Evolutionary conservation across 2,329 filamentous ascomycete species (phyloP).

Genomic region (Xenoacremonium recifei): DNA sequence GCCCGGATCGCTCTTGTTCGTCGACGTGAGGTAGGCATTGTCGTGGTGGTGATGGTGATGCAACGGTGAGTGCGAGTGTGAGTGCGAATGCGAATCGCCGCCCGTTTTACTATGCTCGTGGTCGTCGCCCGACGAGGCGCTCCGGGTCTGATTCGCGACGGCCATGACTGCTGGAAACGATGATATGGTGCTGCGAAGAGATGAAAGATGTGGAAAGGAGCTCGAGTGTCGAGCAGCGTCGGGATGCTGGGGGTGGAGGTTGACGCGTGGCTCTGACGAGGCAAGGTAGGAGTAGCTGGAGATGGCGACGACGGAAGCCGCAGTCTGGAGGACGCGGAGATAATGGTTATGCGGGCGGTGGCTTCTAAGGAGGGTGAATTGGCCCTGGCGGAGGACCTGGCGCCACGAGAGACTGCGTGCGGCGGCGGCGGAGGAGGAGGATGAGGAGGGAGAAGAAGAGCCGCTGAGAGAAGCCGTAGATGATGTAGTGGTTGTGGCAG

Average conservation of each 20-base stretch:
- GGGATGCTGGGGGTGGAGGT: neutral
- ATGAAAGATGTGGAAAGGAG: slow-evolving; percentile 20
- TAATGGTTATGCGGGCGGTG: slow-evolving; percentile 19
- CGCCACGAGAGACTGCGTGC: slow-evolving; percentile 19
- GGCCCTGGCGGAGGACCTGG: slow-evolving; percentile 18
- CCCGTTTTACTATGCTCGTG: slow-evolving; percentile 10
- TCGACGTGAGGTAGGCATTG: slow-evolving; percentile 89
- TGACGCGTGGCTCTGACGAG: neutral
- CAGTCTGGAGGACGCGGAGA: slow-evolving; percentile 20
- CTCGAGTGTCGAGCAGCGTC: slow-evolving; percentile 13
- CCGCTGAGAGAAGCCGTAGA: neutral
- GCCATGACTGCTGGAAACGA: slow-evolving; percentile 24
- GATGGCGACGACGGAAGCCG: slow-evolving; percentile 22
- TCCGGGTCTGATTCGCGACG: slow-evolving; percentile 31
- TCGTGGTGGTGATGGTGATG: slow-evolving; percentile 88
- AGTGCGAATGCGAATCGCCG: slow-evolving; percentile 34
- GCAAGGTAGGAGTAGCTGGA: slow-evolving; percentile 24
- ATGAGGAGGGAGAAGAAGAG: neutral
- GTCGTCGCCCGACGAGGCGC: slow-evolving; percentile 13
- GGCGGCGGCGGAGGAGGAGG: slow-evolving; percentile 5
- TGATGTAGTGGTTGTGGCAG: slow-evolving; percentile 6
- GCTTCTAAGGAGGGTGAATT: slow-evolving; percentile 22
- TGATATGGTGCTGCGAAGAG: slow-evolving; percentile 19
- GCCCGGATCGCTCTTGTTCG: slow-evolving; percentile 70
- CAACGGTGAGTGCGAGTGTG: neutral